These are phyloP conservation scores for Globisporangium middletonii DNA, from an alignment of 352 stramenopile genomes.

Conservation along the genomic window DNA sequence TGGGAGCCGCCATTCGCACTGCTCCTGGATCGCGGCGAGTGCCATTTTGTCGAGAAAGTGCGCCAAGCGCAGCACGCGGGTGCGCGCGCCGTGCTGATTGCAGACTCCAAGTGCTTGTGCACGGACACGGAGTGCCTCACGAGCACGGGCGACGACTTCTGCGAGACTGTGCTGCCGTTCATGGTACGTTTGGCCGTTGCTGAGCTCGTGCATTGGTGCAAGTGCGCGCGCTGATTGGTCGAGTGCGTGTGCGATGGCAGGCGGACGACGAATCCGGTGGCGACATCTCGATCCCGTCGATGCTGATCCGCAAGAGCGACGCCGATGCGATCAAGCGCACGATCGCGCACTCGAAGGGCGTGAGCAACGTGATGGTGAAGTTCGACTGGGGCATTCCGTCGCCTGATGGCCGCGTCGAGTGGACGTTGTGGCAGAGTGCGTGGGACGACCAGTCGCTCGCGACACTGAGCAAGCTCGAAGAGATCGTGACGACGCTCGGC, in stretches of 20 bases:
- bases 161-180: slow-evolving; percentile 84
- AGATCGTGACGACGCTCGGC: slow-evolving; percentile 81
- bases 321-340: slow-evolving; percentile 90
- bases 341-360: slow-evolving; percentile 70
- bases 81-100: slow-evolving; percentile 93
- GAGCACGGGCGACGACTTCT: slow-evolving; percentile 74
- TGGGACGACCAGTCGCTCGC: slow-evolving; percentile 84
- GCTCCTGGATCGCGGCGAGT: slow-evolving; percentile 94
- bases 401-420: slow-evolving; percentile 94
- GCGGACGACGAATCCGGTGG: slow-evolving; percentile 94
- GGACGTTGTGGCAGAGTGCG: slow-evolving; percentile 94
- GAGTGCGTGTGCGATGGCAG: slow-evolving; percentile 17
- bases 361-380: slow-evolving; percentile 93
- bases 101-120: slow-evolving; percentile 96
- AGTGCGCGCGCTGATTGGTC: not conserved
- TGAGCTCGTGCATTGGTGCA: slow-evolving; percentile 1
- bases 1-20: slow-evolving; percentile 94
- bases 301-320: slow-evolving; percentile 95
- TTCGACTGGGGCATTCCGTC: slow-evolving; percentile 94
- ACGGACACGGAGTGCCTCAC: slow-evolving; percentile 69
- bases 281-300: slow-evolving; percentile 96
- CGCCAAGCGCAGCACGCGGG: slow-evolving; percentile 89
- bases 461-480: slow-evolving; percentile 80
- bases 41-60: slow-evolving; percentile 96
- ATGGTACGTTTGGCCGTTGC: slow-evolving; percentile 34